Percentiles rank a stretch among this genome's conserved stretches.
Conservation (phyloP, 768 basidiomycete genomes). For the Mycena pura region DNA sequence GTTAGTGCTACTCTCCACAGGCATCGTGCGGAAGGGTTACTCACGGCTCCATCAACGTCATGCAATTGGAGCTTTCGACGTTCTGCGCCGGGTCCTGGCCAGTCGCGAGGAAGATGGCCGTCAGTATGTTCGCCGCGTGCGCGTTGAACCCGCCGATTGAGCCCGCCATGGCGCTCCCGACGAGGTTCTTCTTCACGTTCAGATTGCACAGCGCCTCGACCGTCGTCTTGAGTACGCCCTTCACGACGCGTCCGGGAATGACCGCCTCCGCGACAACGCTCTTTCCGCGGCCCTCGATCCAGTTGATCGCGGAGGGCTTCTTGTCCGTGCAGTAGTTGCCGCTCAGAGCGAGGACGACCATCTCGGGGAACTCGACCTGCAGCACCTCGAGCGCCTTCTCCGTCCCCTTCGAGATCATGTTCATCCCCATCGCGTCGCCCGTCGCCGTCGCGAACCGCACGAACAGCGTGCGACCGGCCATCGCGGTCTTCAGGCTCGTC, state of each 20-base stretch:
- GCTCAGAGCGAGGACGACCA: slow-evolving; percentile 88
- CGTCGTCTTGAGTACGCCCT: slow-evolving; percentile 93
- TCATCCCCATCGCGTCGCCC: slow-evolving; percentile 99
- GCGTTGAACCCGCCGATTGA: slow-evolving; percentile 97
- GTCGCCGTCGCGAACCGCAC: slow-evolving; percentile 94
- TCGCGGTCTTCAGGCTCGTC: slow-evolving; percentile 82
- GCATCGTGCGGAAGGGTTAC: slow-evolving; percentile 43
- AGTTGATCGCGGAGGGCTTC: slow-evolving; percentile 99
- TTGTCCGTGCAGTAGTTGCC: slow-evolving; percentile 99
- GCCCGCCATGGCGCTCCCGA: slow-evolving; percentile 98
- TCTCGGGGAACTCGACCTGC: slow-evolving; percentile 83
- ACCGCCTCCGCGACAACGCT: slow-evolving; percentile 96
- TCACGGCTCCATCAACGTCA: slow-evolving; percentile 98
- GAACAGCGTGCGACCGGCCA: slow-evolving; percentile 93
- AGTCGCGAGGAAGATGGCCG: slow-evolving; percentile 93
- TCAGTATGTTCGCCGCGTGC: slow-evolving; percentile 96
- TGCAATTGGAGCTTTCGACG: slow-evolving; percentile 97
- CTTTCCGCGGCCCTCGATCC: slow-evolving; percentile 99
- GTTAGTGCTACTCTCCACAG: background rate
- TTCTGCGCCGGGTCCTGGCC: slow-evolving; percentile 99
- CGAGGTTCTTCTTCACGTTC: slow-evolving; percentile 96
- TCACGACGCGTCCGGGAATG: slow-evolving; percentile 87
- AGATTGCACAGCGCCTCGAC: slow-evolving; percentile 88
- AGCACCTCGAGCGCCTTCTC: slow-evolving; percentile 90
- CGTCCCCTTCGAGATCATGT: slow-evolving; percentile 99